Base-by-base conservation (phyloP, 2,329 filamentous ascomycete species). In the Hyphodiscus sp. region DNA sequence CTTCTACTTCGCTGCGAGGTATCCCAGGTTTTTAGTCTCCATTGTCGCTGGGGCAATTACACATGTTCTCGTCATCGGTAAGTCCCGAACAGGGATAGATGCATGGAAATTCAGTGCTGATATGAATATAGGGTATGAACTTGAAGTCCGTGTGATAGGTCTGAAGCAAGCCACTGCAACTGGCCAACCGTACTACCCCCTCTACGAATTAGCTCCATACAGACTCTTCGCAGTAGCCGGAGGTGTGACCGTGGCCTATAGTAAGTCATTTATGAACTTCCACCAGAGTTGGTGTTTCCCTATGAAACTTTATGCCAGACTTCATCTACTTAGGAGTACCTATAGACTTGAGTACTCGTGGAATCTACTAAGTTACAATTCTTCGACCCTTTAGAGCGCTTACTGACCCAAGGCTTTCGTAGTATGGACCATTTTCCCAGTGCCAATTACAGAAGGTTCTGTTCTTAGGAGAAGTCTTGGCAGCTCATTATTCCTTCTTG, bases 351-450 rank as follows among this genome's bases (percentile, higher is more conserved):
- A 26, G 23, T 4, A 26, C 4, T 26, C 23, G 8, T 26, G 23
- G 3, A 3, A 26, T 26, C 23, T 26, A 26, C 23, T 26, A 3
- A 26, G 23, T 3, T 4, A 3, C 8, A 26, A 26, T 26, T 26
- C 23, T 8, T 8, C 8, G 8, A 26, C 8, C 23, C 23, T 8
- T 3, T 26, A 4, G 23, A 26, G 23, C 23, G 8, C 23, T 26
- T 3, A 8, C 23, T 26, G 23, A 26, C 23, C 8, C 23, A 8
- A 8, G 23, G 23, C 3, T 26, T 26, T 26, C 4, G 8, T 26
- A 26, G 23, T 26, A 61, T 91, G 84, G 83, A 89, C 86, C 0
- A 76, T 88, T 52, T 88, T 90, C 64, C 86, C 86, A 0, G 85
- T 79, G 52, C 85, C 86, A 0, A 77, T 88, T 49, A 86, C 85